Conservation (phyloP, 257 asterid genomes). For the Solanum sejunctum region DNA sequence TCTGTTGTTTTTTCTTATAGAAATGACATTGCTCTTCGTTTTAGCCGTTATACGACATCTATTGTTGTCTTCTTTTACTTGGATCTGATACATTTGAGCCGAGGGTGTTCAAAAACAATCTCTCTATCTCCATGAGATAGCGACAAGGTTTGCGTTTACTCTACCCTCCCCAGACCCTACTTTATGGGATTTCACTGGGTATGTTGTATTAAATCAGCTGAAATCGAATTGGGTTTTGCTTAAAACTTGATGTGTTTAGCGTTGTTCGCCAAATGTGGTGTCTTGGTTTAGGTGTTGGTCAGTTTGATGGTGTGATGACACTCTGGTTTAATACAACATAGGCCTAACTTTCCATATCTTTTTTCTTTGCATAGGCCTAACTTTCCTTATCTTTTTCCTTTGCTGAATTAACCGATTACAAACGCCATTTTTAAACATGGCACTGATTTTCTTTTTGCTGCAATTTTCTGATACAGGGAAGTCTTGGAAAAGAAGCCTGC, state of each 20-base stretch:
- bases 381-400: neutral
- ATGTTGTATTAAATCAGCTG: too few relatives aligned
- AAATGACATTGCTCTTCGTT: too few relatives aligned
- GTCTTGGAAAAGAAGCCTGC: neutral
- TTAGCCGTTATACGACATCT: too few relatives aligned
- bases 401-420: neutral
- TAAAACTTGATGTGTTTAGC: neutral
- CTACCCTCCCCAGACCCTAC: too few relatives aligned
- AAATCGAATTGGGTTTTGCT: too few relatives aligned
- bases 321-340: neutral
- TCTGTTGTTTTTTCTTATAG: too few relatives aligned
- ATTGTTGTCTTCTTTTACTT: too few relatives aligned
- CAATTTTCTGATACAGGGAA: neutral
- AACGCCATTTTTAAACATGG: neutral
- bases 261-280: neutral
- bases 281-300: neutral
- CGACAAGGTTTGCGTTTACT: too few relatives aligned
- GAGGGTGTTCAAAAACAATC: too few relatives aligned
- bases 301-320: neutral
- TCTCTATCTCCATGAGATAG: too few relatives aligned
- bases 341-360: neutral
- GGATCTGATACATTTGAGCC: too few relatives aligned
- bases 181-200: too few relatives aligned
- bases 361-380: neutral
- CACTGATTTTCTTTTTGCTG: neutral